Evolutionary conservation across 805 yeast genomes (phyloP).

Genomic region (Metschnikowia noctiluminum): DNA sequence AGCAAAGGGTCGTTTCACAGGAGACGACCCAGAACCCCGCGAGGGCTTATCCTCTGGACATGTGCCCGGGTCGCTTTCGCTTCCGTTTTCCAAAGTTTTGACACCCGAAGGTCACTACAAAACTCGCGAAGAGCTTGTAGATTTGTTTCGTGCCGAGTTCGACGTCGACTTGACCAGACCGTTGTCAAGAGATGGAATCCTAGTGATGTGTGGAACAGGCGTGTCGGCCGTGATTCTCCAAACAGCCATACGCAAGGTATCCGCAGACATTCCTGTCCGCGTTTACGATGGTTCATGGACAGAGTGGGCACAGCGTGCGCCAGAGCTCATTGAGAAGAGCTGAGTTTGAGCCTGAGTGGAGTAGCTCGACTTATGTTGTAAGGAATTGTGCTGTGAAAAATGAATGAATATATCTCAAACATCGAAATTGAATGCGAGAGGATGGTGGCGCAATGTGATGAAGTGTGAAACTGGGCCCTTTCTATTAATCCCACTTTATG

Average conservation of each 20-base stretch:
- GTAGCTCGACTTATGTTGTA: too few species aligned
- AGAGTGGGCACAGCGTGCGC: conserved; percentile 82
- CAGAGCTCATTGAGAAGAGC: conserved; percentile 48
- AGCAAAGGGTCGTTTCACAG: conserved; percentile 68
- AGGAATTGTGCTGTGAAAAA: too few species aligned
- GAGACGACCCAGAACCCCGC: conserved; percentile 83
- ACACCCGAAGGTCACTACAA: conserved; percentile 48
- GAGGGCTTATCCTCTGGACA: conserved; percentile 88
- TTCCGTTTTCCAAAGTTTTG: conserved; percentile 70
- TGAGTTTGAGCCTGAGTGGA: not conserved
- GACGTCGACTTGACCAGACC: conserved; percentile 29
- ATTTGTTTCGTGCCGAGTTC: conserved; percentile 40
- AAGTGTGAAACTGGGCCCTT: too few species aligned
- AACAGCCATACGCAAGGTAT: conserved; percentile 51
- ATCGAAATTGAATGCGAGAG: too few species aligned
- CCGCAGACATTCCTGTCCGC: conserved; percentile 34
- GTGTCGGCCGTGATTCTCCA: conserved; percentile 89
- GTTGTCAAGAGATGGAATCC: conserved; percentile 53
- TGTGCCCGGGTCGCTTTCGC: conserved; percentile 70
- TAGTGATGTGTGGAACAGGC: conserved; percentile 94
- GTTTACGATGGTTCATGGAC: conserved; percentile 81
- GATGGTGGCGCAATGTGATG: too few species aligned
- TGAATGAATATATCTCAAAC: too few species aligned
- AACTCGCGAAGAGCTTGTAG: conserved; percentile 42
- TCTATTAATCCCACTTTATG: too few species aligned